A percentile compares a stretch with the other conserved stretches of the same genome.
phyloP scores from a whole-genome alignment of 257 asterid genomes.

The Coffea eugenioides region DNA sequence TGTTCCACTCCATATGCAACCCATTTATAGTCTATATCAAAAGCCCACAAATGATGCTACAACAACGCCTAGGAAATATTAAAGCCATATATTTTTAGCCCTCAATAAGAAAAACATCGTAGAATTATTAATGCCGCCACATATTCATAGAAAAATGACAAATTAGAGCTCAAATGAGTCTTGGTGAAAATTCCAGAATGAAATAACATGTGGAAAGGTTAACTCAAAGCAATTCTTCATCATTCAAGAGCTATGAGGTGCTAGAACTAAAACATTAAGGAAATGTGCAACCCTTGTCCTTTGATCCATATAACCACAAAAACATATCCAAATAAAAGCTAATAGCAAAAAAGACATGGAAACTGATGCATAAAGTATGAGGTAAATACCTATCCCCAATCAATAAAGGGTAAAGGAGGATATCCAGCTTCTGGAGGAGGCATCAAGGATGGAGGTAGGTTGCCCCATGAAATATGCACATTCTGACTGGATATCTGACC shows the following conservation, averaged over 20 bases:
- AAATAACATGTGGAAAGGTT: background rate
- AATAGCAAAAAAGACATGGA: background rate
- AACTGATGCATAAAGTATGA: background rate
- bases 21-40: background rate
- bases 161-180: background rate
- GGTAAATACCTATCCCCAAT: slow-evolving; percentile 67
- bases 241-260: background rate
- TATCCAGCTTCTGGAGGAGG: slow-evolving; percentile 95
- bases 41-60: background rate
- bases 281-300: background rate
- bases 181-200: background rate
- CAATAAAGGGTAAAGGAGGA: slow-evolving; percentile 70
- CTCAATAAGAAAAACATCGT: background rate
- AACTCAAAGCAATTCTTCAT: background rate
- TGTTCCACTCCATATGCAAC: background rate
- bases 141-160: background rate
- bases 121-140: background rate
- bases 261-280: background rate
- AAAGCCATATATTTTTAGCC: background rate
- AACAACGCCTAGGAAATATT: background rate
- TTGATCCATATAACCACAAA: too few relatives aligned
- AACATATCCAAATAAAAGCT: too few relatives aligned
- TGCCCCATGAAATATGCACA: slow-evolving; percentile 54
- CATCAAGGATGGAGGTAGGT: slow-evolving; percentile 82
- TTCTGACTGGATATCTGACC: slow-evolving; percentile 49